A percentile compares a stretch with the other conserved stretches of the same genome.
Conservation (phyloP, 1,284 basidiomycete species). For the Leccinum laetum region DNA sequence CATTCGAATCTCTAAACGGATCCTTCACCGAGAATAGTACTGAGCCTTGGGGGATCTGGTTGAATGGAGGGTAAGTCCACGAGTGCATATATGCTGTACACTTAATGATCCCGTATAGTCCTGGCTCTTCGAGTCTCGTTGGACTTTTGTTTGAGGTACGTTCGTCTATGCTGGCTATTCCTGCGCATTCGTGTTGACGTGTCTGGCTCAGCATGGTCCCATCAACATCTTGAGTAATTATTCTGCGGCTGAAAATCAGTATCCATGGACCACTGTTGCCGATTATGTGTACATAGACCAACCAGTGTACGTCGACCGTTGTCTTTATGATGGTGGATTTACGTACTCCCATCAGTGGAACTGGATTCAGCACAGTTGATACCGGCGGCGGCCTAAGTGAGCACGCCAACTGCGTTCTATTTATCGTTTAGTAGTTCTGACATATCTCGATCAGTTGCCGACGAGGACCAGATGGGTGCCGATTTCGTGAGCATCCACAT, state of each 20-base stretch:
- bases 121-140: background rate
- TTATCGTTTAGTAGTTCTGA: background rate
- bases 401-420: background rate
- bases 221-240: background rate
- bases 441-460: background rate
- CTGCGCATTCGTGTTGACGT: background rate
- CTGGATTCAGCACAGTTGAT: no score
- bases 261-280: background rate
- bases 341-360: no score
- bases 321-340: no score
- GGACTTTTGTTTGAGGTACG: background rate
- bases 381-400: background rate
- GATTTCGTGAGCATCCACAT: background rate
- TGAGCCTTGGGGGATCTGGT: constrained; percentile 73
- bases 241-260: background rate
- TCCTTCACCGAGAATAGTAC: constrained; percentile 49
- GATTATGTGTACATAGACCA: background rate
- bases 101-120: background rate
- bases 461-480: background rate
- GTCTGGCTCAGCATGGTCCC: background rate
- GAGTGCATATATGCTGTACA: background rate
- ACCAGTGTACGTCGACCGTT: background rate
- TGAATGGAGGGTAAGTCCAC: constrained; percentile 47
- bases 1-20: constrained; percentile 58
- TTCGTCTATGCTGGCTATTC: background rate